Base-by-base conservation (phyloP, 352 stramenopile genomes). In the Peronospora belbahrii region DNA sequence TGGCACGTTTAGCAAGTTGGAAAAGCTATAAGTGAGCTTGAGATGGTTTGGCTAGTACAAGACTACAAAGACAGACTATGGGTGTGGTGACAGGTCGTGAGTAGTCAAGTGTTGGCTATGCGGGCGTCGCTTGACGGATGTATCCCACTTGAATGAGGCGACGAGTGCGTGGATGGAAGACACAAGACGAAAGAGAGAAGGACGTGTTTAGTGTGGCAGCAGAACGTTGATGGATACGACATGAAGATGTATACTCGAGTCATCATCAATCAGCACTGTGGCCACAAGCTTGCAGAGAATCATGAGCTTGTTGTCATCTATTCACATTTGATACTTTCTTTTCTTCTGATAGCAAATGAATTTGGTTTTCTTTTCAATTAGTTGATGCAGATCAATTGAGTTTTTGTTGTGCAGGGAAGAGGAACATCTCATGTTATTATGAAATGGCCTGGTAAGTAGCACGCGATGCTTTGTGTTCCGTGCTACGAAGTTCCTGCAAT, bases 1-100 rank as follows among this genome's bases (percentile, higher is more conserved):
- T 11, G 81, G 78, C 33, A 65, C 83, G 40, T 95, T 95, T 39
- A 75, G 70, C 56, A 95, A 95, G 20, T 13, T 42, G 35, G 35
- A 42, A 14, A 42, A 28, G 35, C 35, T 42, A 11, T 42, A 19
- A 42, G 30, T 18, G 10, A 20, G 38, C 35, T 17, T 42, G 35
- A 9, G 6, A 34, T 18, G 27, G 23, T 33, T 4, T 11, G 13
- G 20, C 22, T 36, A 18, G n/a, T 28, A 28, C 5, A 27, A 10
- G 6, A 8, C 1, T 27, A 27, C 23, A 28, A 11, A 1, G 24
- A 28, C 24, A 9, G 24, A 28, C 3, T 28, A 14, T 20, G 14
- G 31, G 32, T 34, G 33, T 3, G 24, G 15, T 27, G 31, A 32
- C 19, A 38, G 13, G 15, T 45, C 28, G 34, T 46, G 33, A 56